A percentile compares a stretch with the other conserved stretches of the same genome.
These are phyloP conservation scores for Chenopodium berlandieri DNA, from an alignment of 148 eudicot species.

Conservation along the genomic window DNA sequence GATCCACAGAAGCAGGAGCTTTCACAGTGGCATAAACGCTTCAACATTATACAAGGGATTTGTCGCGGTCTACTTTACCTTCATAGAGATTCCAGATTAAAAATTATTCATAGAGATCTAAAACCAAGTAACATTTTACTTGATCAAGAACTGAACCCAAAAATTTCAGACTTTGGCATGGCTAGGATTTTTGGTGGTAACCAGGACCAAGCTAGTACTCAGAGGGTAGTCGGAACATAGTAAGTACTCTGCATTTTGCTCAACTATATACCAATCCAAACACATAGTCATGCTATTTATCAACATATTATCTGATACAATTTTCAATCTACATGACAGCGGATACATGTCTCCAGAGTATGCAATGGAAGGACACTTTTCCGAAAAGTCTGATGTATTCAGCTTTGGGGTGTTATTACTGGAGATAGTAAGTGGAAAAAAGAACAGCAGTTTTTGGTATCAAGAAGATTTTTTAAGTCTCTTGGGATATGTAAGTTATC, in stretches of 20 bases:
- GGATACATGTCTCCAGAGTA: conserved; percentile 39
- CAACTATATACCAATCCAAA: not conserved
- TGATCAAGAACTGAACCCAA: conserved; percentile 33
- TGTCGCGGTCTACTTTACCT: conserved; percentile 41
- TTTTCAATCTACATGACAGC: conserved; percentile 14
- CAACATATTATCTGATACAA: not conserved
- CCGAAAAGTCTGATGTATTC: conserved; percentile 30
- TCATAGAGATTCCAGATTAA: conserved; percentile 43
- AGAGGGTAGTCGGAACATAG: conserved; percentile 29
- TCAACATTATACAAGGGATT: conserved; percentile 29
- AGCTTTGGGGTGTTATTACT: conserved; percentile 35
- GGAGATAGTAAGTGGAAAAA: conserved; percentile 31
- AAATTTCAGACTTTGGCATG: conserved; percentile 44
- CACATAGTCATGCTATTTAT: not conserved
- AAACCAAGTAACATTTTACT: conserved; percentile 43
- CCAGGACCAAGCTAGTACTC: conserved; percentile 25
- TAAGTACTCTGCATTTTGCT: conserved; percentile 9
- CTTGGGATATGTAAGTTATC: conserved; percentile 30
- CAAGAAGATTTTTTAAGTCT: conserved; percentile 21
- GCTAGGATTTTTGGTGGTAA: conserved; percentile 37
- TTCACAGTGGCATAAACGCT: conserved; percentile 45
- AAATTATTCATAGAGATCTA: conserved; percentile 42
- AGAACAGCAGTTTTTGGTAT: conserved; percentile 21
- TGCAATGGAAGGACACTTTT: conserved; percentile 35
- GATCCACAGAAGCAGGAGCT: conserved; percentile 24